phyloP scores from a whole-genome alignment of 495 filamentous ascomycete species.

The Delitschia confertaspora region DNA sequence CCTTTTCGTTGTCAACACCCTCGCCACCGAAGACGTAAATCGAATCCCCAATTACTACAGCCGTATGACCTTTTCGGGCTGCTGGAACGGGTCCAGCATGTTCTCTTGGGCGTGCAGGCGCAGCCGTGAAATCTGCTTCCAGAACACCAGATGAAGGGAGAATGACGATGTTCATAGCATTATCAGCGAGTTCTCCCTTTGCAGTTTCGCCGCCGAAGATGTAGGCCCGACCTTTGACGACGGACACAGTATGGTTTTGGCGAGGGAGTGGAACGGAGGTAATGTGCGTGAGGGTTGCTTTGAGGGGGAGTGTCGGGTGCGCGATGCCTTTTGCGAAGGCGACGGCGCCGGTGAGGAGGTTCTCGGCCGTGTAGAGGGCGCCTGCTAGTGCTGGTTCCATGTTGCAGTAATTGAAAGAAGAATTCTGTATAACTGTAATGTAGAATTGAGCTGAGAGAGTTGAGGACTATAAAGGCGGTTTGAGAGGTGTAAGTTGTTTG shows the following conservation, averaged over 20 bases:
- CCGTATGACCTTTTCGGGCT: slow-evolving; percentile 49
- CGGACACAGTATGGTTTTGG: slow-evolving; percentile 59
- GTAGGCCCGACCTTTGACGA: slow-evolving; percentile 58
- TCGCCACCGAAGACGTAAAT: slow-evolving; percentile 60
- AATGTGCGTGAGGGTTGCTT: slow-evolving; percentile 53
- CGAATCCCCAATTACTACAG: slow-evolving; percentile 47
- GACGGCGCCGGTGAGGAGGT: slow-evolving; percentile 30
- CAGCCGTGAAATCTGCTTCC: slow-evolving; percentile 47
- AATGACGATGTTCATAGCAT: slow-evolving; percentile 58
- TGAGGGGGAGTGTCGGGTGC: slow-evolving; percentile 40
- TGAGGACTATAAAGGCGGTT: too few species aligned
- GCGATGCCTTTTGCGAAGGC: slow-evolving; percentile 35
- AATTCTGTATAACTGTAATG: not conserved
- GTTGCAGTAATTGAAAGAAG: not conserved
- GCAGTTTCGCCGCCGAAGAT: slow-evolving; percentile 56
- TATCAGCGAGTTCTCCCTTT: slow-evolving; percentile 49
- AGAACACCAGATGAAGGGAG: slow-evolving; percentile 44
- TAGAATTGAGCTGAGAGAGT: not conserved
- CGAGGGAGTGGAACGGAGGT: slow-evolving; percentile 48
- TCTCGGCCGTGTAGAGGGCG: slow-evolving; percentile 33
- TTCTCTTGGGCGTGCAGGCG: slow-evolving; percentile 39
- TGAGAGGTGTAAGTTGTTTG: too few species aligned
- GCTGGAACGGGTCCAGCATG: slow-evolving; percentile 35
- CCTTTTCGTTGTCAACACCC: slow-evolving; percentile 45
- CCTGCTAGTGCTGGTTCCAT: slow-evolving; percentile 36